Evolutionary conservation across 78 protist genomes (phyloP).

Genomic region (Dictyostelium firmibasis): DNA sequence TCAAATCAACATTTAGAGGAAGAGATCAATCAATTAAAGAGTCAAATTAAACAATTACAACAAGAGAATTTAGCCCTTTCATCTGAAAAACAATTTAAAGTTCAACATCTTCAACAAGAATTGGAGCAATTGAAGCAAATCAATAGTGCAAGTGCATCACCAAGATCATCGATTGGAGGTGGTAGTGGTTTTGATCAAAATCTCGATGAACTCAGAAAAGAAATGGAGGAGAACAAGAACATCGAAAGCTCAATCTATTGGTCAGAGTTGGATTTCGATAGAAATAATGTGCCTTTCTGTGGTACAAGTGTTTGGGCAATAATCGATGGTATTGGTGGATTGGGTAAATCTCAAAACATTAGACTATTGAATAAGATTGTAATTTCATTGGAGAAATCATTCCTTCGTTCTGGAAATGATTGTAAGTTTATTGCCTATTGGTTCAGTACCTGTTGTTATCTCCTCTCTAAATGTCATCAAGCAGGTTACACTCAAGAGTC

Average conservation of each 20-base stretch:
- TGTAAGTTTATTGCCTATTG: constrained; percentile 71
- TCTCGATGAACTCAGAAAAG: constrained; percentile 1
- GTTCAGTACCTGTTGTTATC: constrained; percentile 48
- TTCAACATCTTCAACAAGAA: background rate
- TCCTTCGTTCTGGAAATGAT: constrained; percentile 59
- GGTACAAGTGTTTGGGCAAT: constrained; percentile 62
- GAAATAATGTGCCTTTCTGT: constrained; percentile 48
- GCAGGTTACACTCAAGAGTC: constrained; percentile 20
- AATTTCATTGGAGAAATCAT: constrained; percentile 1
- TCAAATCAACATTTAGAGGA: background rate
- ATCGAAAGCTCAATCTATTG: constrained; percentile 54
- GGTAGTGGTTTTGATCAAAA: background rate
- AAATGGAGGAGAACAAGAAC: constrained; percentile 50
- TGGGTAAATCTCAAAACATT: constrained; percentile 5
- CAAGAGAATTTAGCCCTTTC: background rate
- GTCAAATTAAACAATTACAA: background rate
- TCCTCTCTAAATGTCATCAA: constrained; percentile 55
- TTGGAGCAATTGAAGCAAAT: background rate
- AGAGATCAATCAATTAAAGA: background rate
- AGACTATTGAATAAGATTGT: constrained; percentile 33
- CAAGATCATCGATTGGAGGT: background rate
- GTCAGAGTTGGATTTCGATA: constrained; percentile 58
- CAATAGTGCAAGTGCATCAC: background rate
- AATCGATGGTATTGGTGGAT: constrained; percentile 51
- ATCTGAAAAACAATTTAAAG: background rate